These are phyloP conservation scores for Hordeum marinum DNA, from an alignment of 176 grass and related monocot genomes.

Conservation along the genomic window DNA sequence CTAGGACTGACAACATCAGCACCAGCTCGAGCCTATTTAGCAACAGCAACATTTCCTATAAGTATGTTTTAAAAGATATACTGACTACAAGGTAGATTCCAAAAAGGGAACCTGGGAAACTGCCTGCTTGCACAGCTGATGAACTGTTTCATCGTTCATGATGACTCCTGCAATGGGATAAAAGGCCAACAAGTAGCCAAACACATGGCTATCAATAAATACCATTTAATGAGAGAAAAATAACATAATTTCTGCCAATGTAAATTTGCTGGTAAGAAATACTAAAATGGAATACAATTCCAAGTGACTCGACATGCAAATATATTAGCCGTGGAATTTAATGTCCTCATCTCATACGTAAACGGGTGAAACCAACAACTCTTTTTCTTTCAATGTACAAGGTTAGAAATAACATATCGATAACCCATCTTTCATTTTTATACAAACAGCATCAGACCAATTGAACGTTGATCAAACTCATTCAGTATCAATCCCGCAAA, in stretches of 20 bases:
- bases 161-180: constrained; percentile 58
- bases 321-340: neutral
- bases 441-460: neutral
- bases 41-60: neutral
- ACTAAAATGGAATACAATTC: neutral
- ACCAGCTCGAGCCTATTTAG: constrained; percentile 80
- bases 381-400: neutral
- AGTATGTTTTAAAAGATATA: neutral
- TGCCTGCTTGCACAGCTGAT: constrained; percentile 97
- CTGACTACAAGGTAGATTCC: neutral
- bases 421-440: neutral
- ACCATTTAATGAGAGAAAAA: neutral
- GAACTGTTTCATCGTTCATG: constrained; percentile 95
- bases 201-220: neutral
- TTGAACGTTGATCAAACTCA: neutral
- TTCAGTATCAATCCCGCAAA: neutral
- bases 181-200: constrained; percentile 10
- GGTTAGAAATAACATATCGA: neutral
- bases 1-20: constrained; percentile 96
- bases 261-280: neutral
- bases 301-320: neutral
- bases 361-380: neutral
- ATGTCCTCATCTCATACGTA: neutral
- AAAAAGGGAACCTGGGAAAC: constrained; percentile 71
- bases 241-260: neutral